These are phyloP conservation scores for Tylopilus sp. DNA, from an alignment of 1,284 basidiomycete genomes.

Conservation along the genomic window DNA sequence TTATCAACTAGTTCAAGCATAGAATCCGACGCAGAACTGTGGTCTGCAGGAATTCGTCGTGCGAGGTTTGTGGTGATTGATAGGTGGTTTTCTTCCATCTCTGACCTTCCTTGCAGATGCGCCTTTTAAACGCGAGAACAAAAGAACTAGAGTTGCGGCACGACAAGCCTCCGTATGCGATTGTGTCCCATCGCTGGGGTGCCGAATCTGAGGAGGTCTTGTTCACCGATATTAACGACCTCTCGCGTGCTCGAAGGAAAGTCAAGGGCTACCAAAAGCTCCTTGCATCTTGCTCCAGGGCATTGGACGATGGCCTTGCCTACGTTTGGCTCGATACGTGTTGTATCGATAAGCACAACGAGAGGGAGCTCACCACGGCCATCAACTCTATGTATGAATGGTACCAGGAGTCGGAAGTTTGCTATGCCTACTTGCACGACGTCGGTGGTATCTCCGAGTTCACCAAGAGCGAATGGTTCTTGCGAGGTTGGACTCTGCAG, in stretches of 20 bases:
- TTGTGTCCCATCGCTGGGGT: not conserved
- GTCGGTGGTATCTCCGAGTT: not conserved
- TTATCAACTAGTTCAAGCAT: too few species aligned
- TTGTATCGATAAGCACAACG: not conserved
- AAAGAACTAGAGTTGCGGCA: not conserved
- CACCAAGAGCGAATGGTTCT: not conserved
- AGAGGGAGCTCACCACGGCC: not conserved
- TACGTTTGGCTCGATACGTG: not conserved
- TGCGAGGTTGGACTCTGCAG: not conserved
- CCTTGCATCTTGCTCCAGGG: not conserved
- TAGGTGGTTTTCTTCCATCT: not conserved
- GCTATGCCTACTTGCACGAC: not conserved
- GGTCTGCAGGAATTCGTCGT: too few species aligned
- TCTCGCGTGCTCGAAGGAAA: not conserved
- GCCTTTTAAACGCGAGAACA: not conserved
- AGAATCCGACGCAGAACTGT: too few species aligned
- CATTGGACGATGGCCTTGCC: not conserved
- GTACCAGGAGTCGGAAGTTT: not conserved
- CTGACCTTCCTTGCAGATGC: not conserved
- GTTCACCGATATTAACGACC: not conserved
- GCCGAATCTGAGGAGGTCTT: not conserved
- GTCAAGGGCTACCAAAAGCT: not conserved
- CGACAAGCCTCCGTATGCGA: not conserved
- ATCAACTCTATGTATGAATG: not conserved
- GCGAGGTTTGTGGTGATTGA: not conserved